phyloP scores from a whole-genome alignment of 331 rosid species.

The Rhamnella rubrinervis region DNA sequence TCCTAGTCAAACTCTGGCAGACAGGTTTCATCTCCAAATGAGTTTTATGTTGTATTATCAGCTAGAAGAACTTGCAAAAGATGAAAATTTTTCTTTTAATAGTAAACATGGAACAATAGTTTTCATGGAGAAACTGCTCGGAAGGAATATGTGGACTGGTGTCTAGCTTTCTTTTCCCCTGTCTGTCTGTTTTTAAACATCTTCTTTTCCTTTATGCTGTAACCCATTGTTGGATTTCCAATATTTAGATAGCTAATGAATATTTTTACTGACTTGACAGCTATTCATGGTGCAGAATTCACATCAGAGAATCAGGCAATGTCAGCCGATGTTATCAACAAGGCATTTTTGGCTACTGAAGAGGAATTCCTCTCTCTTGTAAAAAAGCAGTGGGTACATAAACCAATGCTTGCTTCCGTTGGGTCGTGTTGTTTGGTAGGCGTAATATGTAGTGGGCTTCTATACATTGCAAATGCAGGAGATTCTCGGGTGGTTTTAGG shows the following conservation, averaged over 20 bases:
- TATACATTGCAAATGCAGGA: slow-evolving; percentile 92
- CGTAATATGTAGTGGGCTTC: slow-evolving; percentile 68
- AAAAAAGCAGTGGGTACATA: slow-evolving; percentile 65
- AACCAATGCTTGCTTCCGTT: slow-evolving; percentile 86
- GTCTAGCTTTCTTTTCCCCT: not conserved
- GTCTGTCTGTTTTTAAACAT: not conserved
- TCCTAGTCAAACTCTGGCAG: too few species aligned
- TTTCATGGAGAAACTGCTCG: not conserved
- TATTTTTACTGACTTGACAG: slow-evolving; percentile 49
- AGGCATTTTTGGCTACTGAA: slow-evolving; percentile 85
- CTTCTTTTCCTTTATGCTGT: not conserved
- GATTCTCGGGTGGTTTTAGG: slow-evolving; percentile 95
- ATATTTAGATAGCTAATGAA: slow-evolving; percentile 31
- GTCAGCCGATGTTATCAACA: slow-evolving; percentile 80
- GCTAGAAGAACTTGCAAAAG: too few species aligned
- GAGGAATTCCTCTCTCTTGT: slow-evolving; percentile 80
- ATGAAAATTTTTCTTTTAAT: too few species aligned
- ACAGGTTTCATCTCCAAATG: too few species aligned
- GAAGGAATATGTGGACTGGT: not conserved
- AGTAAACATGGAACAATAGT: too few species aligned
- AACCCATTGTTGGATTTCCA: not conserved
- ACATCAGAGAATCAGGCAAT: slow-evolving; percentile 64
- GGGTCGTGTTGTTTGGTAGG: slow-evolving; percentile 90
- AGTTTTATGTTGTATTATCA: too few species aligned
- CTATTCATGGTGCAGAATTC: slow-evolving; percentile 72